Conservation (phyloP, 78 protist species). For the Polysphondylium violaceum region DNA sequence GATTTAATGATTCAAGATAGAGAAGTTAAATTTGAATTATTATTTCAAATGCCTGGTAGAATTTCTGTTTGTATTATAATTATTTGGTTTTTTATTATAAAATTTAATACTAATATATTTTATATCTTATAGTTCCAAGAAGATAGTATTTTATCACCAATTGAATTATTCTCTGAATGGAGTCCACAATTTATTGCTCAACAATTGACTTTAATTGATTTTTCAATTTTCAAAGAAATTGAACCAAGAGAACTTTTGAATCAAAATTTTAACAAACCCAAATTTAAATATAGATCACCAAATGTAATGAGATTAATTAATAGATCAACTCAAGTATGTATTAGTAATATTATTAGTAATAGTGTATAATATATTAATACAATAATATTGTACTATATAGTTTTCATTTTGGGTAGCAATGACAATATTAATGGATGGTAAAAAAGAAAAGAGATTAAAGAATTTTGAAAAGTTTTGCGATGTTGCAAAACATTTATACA, state of each 20-base stretch:
- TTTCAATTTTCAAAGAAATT: conserved; percentile 47
- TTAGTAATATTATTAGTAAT: neutral
- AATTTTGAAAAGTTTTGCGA: conserved; percentile 71
- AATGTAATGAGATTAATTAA: conserved; percentile 60
- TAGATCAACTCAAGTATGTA: conserved; percentile 68
- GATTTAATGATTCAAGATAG: conserved; percentile 49
- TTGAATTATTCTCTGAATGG: conserved; percentile 74
- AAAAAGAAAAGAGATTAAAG: conserved; percentile 64
- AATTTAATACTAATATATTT: too few relatives aligned
- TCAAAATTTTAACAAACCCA: conserved; percentile 79
- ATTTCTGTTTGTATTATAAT: neutral
- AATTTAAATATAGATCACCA: conserved; percentile 64
- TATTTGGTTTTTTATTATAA: too few relatives aligned
- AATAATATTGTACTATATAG: neutral
- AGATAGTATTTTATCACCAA: conserved; percentile 58
- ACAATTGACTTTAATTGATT: conserved; percentile 65
- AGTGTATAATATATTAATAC: neutral
- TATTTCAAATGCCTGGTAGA: conserved; percentile 79
- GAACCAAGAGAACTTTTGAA: conserved; percentile 66
- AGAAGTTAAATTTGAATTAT: conserved; percentile 62
- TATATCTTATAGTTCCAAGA: conserved; percentile 19
- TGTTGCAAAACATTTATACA: conserved; percentile 41
- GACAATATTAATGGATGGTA: conserved; percentile 52
- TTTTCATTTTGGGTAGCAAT: conserved; percentile 74
- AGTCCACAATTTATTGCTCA: conserved; percentile 53